phyloP scores from a whole-genome alignment of 495 filamentous ascomycete species.

The Podospora sp. region DNA sequence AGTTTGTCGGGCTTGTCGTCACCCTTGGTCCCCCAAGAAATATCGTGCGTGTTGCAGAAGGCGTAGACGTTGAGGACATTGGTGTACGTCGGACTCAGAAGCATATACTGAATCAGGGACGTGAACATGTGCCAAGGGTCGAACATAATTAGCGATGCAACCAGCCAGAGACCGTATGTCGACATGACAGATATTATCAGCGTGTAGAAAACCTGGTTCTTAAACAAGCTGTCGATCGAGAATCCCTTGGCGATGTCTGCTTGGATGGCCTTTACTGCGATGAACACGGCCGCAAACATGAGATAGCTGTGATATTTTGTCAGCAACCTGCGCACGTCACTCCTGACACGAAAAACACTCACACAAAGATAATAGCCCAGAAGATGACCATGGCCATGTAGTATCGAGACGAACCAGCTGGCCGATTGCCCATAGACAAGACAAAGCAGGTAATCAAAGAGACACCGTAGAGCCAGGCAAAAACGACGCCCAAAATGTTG shows the following conservation, averaged over 20 bases:
- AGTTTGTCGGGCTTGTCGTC: slow-evolving; percentile 94
- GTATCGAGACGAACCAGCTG: slow-evolving; percentile 87
- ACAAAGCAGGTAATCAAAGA: slow-evolving; percentile 95
- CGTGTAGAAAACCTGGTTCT: slow-evolving; percentile 88
- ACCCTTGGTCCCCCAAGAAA: slow-evolving; percentile 99
- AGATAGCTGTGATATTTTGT: slow-evolving; percentile 64
- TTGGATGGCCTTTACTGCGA: slow-evolving; percentile 85
- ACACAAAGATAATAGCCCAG: slow-evolving; percentile 94
- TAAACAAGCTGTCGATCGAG: slow-evolving; percentile 69
- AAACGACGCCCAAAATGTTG: slow-evolving; percentile 79
- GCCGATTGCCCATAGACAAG: slow-evolving; percentile 90
- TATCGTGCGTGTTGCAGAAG: slow-evolving; percentile 99
- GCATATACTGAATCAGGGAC: slow-evolving; percentile 91
- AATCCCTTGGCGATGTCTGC: slow-evolving; percentile 65
- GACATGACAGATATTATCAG: slow-evolving; percentile 88
- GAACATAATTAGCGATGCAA: slow-evolving; percentile 92
- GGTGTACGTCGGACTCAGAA: slow-evolving; percentile 97
- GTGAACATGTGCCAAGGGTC: slow-evolving; percentile 99
- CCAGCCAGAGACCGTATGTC: slow-evolving; percentile 92
- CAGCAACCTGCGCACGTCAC: slow-evolving; percentile 18
- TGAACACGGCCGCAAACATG: slow-evolving; percentile 91
- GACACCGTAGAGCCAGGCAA: slow-evolving; percentile 94
- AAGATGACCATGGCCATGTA: slow-evolving; percentile 98
- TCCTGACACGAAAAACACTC: slow-evolving; percentile 35
- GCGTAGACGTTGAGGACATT: slow-evolving; percentile 99